Base-by-base conservation (phyloP, 2,329 filamentous ascomycete genomes). In the Penicillium sp. region DNA sequence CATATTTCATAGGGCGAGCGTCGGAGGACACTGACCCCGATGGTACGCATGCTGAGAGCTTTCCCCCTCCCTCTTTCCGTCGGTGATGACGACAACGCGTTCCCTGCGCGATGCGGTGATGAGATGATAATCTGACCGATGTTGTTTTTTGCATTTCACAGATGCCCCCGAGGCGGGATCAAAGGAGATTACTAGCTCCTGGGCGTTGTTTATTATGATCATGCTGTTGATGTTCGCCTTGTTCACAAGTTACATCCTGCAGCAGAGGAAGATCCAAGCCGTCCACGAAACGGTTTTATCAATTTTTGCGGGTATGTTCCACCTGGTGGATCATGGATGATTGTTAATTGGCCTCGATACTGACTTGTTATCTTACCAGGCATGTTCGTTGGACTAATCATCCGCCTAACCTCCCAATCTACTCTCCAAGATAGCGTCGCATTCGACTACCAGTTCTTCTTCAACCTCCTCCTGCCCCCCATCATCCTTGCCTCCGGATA, bases 401-500 rank as follows among this genome's bases (percentile, higher is more conserved):
- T 99, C 55, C 85, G 94, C 69, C 79, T 97, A 60, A 90, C 86
- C 42, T 87, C 89, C 50, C 88, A 89, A 62, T 88, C 90, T 59
- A 90, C 89, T 60, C 92, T 99, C 67, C 88, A 92, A 73, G 89
- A 90, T 71, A 87, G 90, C 61, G 92, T 99, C 69, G 96, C 89
- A 75, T 99, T 99, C 81, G 89, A 97, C 79, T 97, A 97, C 73
- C 92, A 97, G 72, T 96, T 97, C 81, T 99, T 99, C 82, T 99
- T 99, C 82, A 99, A 99, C 75, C 85, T 99, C 44, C 85, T 99
- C 12, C 89, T 99, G n/a, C 94, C 94, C 35, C 94, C 94, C 54
- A 99, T 99, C 71, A 99, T 99, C 72, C 83, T 99, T 26, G 93
- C 92, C 15, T 97, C 93, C 15, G 94, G 94, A 52, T 99, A 97